phyloP scores from a whole-genome alignment of 345 rosid species.

The Euphorbia peplus region DNA sequence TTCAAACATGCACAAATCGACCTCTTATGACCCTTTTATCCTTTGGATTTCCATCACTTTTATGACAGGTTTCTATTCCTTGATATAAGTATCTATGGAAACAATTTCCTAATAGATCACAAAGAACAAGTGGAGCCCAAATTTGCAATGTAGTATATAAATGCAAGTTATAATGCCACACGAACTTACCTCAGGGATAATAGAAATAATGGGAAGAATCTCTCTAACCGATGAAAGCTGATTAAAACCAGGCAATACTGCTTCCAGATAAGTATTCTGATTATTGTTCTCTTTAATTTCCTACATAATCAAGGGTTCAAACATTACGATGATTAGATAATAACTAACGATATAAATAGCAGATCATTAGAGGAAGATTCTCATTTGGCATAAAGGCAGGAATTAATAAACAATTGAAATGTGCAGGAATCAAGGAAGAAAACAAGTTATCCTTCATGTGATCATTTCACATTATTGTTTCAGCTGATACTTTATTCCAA shows the following conservation, averaged over 20 bases:
- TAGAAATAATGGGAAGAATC: slow-evolving; percentile 61
- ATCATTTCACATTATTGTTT: not conserved
- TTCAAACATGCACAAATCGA: no score
- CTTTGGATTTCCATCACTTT: not conserved
- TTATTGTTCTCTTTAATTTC: slow-evolving; percentile 36
- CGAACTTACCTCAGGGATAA: slow-evolving; percentile 60
- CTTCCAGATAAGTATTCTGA: slow-evolving; percentile 30
- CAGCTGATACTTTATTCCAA: not conserved
- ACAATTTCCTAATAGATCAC: not conserved
- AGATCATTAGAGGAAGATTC: not conserved
- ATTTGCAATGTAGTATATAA: not conserved
- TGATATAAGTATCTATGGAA: not conserved
- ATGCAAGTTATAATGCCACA: not conserved
- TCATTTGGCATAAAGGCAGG: not conserved
- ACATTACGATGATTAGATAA: not conserved
- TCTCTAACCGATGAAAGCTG: slow-evolving; percentile 60
- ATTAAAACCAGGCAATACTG: slow-evolving; percentile 38
- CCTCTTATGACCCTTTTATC: no score
- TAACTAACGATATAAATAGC: not conserved
- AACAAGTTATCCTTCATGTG: no score
- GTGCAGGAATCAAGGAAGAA: no score
- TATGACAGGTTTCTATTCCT: not conserved
- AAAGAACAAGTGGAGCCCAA: not conserved
- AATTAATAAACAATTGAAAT: not conserved
- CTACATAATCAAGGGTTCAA: slow-evolving; percentile 31